phyloP scores from a whole-genome alignment of 2,329 filamentous ascomycete genomes.

The Ophiocordyceps sinensis region DNA sequence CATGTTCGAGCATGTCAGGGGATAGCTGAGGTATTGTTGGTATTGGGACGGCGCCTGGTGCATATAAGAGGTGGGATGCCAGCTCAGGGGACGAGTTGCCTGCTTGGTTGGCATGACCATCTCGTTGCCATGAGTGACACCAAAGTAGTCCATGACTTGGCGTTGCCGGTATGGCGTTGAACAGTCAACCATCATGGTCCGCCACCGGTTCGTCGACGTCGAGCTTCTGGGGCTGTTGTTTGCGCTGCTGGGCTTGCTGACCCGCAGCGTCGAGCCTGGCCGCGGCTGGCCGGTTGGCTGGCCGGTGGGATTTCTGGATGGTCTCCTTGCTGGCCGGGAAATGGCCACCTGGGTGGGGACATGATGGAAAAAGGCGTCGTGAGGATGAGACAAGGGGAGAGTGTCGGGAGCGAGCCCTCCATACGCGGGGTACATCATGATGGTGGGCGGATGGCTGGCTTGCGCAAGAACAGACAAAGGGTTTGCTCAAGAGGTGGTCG shows the following conservation, averaged over 20 bases:
- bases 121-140: slow-evolving; percentile 1
- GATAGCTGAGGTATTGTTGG: slow-evolving; percentile 22
- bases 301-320: slow-evolving; percentile 34
- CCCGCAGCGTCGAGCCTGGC: slow-evolving; percentile 36
- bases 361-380: slow-evolving; percentile 34
- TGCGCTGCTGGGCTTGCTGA: slow-evolving; percentile 51
- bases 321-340: slow-evolving; percentile 29
- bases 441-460: not conserved
- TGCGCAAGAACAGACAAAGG: not conserved
- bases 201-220: slow-evolving; percentile 34
- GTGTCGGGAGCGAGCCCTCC: slow-evolving; percentile 11
- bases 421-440: slow-evolving; percentile 17
- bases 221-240: slow-evolving; percentile 52
- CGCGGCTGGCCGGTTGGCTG: slow-evolving; percentile 38
- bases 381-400: slow-evolving; percentile 11
- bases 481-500: not conserved
- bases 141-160: slow-evolving; percentile 26
- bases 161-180: slow-evolving; percentile 29
- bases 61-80: slow-evolving; percentile 53
- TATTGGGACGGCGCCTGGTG: slow-evolving; percentile 21
- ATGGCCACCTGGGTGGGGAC: slow-evolving; percentile 35
- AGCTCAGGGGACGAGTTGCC: slow-evolving; percentile 36
- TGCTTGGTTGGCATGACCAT: slow-evolving; percentile 3
- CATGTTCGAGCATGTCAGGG: slow-evolving; percentile 20
- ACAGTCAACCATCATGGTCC: slow-evolving; percentile 39